Evolutionary conservation across 2,329 filamentous ascomycete genomes (phyloP).

Genomic region (Zalaria obscura): DNA sequence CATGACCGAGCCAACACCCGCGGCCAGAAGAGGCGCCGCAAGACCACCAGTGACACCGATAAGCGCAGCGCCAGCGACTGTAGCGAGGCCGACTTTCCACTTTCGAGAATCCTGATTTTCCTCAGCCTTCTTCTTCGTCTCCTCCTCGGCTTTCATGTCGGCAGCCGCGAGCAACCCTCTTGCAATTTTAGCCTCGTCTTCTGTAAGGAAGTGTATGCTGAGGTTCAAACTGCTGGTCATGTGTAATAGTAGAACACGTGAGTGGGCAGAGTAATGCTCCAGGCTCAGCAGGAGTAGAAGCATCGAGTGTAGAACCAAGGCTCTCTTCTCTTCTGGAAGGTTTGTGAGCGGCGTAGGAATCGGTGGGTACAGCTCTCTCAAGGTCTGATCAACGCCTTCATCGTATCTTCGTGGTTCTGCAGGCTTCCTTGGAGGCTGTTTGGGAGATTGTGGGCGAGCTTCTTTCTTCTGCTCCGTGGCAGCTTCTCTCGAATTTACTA

Average conservation of each 20-base stretch:
- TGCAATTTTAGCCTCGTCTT: conserved; percentile 53
- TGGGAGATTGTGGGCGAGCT: conserved; percentile 22
- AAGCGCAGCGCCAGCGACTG: conserved; percentile 73
- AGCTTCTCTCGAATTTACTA: conserved; percentile 30
- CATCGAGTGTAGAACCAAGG: conserved; percentile 21
- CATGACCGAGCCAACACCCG: conserved; percentile 66
- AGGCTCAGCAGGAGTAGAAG: conserved; percentile 23
- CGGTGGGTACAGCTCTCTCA: conserved; percentile 20
- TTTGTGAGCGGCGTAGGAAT: conserved; percentile 21
- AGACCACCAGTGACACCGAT: conserved; percentile 74
- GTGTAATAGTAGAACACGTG: conserved; percentile 19
- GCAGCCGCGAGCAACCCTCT: conserved; percentile 61
- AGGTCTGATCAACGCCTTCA: conserved; percentile 14
- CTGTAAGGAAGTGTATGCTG: conserved; percentile 15
- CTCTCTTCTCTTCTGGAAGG: conserved; percentile 20
- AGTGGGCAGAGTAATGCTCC: conserved; percentile 23
- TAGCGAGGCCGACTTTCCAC: conserved; percentile 76
- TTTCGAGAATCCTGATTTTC: conserved; percentile 50
- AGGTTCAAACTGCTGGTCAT: conserved; percentile 20
- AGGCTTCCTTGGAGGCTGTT: conserved; percentile 7
- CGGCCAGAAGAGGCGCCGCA: conserved; percentile 61
- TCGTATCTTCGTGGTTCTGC: conserved; percentile 10
- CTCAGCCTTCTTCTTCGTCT: conserved; percentile 57
- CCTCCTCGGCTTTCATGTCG: conserved; percentile 65
- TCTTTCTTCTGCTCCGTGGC: conserved; percentile 20